These are phyloP conservation scores for Cyclanthera cordifolia DNA, from an alignment of 306 rosid genomes.

Conservation along the genomic window DNA sequence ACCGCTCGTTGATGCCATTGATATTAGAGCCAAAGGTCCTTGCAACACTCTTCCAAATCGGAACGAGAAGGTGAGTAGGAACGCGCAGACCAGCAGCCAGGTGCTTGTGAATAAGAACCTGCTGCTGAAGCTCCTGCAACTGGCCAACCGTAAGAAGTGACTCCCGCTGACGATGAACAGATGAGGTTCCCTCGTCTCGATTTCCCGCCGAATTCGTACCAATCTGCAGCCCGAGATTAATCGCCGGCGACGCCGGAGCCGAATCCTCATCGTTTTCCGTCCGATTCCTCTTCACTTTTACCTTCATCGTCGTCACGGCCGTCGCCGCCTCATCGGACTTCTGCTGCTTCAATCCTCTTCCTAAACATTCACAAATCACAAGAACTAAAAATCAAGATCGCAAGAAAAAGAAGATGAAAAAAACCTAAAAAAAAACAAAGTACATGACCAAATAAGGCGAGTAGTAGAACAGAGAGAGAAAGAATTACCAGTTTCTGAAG, in stretches of 20 bases:
- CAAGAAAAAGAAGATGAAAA: neutral
- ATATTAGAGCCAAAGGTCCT: slow-evolving; percentile 13
- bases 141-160: slow-evolving; percentile 36
- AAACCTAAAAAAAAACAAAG: neutral
- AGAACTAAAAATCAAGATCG: neutral
- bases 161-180: slow-evolving; percentile 6
- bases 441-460: neutral
- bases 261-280: slow-evolving; percentile 19
- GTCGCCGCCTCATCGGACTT: slow-evolving; percentile 23
- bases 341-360: slow-evolving; percentile 25
- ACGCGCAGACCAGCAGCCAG: slow-evolving; percentile 34
- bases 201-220: slow-evolving; percentile 18
- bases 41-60: slow-evolving; percentile 27
- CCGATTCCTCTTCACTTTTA: slow-evolving; percentile 13
- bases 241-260: slow-evolving; percentile 14
- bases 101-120: slow-evolving; percentile 45
- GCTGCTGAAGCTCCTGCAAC: slow-evolving; percentile 50
- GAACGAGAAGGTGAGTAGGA: slow-evolving; percentile 41
- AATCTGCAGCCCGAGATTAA: slow-evolving; percentile 30
- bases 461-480: neutral
- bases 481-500: slow-evolving; percentile 10
- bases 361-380: neutral
- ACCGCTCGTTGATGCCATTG: slow-evolving; percentile 18
- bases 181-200: slow-evolving; percentile 15
- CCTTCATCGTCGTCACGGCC: slow-evolving; percentile 21